These are phyloP conservation scores for Tricholoma matsutake DNA, from an alignment of 768 basidiomycete genomes.

Conservation along the genomic window DNA sequence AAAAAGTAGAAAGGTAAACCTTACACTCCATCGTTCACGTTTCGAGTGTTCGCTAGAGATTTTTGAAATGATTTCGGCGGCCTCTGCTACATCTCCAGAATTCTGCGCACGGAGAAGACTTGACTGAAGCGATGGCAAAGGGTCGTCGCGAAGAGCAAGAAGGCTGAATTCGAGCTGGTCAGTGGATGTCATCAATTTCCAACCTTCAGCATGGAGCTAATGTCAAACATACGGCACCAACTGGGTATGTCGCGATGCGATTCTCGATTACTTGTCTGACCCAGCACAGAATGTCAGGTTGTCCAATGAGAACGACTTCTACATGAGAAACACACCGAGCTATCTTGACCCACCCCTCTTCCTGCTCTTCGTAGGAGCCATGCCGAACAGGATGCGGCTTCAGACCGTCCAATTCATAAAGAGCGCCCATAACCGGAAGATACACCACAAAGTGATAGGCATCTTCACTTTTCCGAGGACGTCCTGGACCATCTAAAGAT, in stretches of 20 bases:
- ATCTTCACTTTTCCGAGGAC: conserved; percentile 66
- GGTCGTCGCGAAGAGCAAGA: conserved; percentile 81
- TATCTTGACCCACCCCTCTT: conserved; percentile 80
- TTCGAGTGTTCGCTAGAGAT: conserved; percentile 70
- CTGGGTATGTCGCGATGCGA: conserved; percentile 88
- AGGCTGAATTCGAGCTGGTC: conserved; percentile 87
- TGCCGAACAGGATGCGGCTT: conserved; percentile 79
- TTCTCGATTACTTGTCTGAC: conserved; percentile 77
- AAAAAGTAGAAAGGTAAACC: conserved; percentile 28
- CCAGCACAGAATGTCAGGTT: conserved; percentile 17
- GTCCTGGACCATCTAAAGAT: conserved; percentile 78
- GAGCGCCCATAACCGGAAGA: conserved; percentile 72
- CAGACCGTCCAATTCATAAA: conserved; percentile 95
- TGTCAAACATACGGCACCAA: conserved; percentile 66
- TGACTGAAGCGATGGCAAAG: conserved; percentile 63
- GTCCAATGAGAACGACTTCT: conserved; percentile 4
- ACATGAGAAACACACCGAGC: conserved; percentile 55
- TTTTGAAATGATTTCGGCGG: conserved; percentile 51
- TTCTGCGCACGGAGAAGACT: conserved; percentile 51
- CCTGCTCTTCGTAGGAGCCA: conserved; percentile 61
- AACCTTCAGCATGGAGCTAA: conserved; percentile 1
- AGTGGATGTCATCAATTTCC: neutral
- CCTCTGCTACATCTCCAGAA: conserved; percentile 39
- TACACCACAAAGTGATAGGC: conserved; percentile 98
- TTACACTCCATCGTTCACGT: conserved; percentile 78